Percentiles rank a stretch among this genome's conserved stretches.
These are phyloP conservation scores for Arachnomyces sp. DNA, from an alignment of 2,329 filamentous ascomycete species.

Conservation along the genomic window DNA sequence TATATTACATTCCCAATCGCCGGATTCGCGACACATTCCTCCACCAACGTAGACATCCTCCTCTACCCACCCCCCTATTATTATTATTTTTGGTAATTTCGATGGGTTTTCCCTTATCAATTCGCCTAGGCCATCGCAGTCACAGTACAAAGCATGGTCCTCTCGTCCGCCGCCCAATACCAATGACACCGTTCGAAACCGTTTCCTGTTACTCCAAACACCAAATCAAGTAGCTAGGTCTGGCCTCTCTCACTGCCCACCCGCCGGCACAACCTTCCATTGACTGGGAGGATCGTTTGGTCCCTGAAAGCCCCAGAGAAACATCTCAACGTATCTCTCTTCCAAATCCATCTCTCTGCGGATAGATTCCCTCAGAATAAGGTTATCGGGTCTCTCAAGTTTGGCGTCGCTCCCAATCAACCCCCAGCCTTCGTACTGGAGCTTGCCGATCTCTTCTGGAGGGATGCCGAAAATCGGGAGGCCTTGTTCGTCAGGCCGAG, in stretches of 20 bases:
- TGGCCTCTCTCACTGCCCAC: conserved; percentile 10
- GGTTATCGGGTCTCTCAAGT: conserved; percentile 50
- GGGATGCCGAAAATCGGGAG: conserved; percentile 45
- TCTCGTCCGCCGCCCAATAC: background rate
- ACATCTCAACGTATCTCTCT: conserved; percentile 47
- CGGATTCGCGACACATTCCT: too few species aligned
- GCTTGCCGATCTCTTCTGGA: conserved; percentile 43
- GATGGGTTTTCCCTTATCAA: too few species aligned
- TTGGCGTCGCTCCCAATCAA: conserved; percentile 28
- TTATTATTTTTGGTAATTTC: too few species aligned
- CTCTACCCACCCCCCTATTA: too few species aligned
- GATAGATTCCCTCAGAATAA: conserved; percentile 50
- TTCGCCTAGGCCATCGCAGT: too few species aligned
- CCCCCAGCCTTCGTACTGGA: conserved; percentile 31
- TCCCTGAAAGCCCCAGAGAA: conserved; percentile 55
- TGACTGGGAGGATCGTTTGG: conserved; percentile 46
- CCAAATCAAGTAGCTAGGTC: too few species aligned
- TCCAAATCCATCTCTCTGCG: conserved; percentile 48
- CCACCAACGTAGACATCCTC: too few species aligned
- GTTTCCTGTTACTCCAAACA: conserved; percentile 1
- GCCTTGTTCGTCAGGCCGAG: conserved; percentile 17
- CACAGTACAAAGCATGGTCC: too few species aligned
- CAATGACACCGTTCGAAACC: background rate
- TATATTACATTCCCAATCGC: too few species aligned
- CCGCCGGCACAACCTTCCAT: conserved; percentile 43